These are phyloP conservation scores for Rosa lucieae DNA, from an alignment of 306 rosid species.

Conservation along the genomic window DNA sequence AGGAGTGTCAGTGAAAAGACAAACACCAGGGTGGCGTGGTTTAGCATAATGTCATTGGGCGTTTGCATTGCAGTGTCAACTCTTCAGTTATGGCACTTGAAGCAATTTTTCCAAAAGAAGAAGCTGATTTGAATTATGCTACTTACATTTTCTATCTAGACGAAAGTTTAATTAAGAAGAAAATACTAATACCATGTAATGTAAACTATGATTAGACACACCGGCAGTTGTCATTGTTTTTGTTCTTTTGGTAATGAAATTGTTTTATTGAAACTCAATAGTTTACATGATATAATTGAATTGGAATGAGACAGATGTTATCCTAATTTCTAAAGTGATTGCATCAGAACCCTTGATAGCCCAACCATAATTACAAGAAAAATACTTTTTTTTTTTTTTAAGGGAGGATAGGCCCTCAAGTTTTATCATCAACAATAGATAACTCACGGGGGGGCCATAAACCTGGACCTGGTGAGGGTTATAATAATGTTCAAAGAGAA, in stretches of 20 bases:
- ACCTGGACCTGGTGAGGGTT: too few relatives aligned
- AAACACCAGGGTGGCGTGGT: constrained; percentile 77
- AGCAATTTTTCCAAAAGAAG: constrained; percentile 90
- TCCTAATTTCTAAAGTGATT: neutral
- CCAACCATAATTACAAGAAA: too few relatives aligned
- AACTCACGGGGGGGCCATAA: too few relatives aligned
- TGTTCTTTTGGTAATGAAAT: neutral
- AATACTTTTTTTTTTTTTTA: too few relatives aligned
- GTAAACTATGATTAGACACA: constrained; percentile 11
- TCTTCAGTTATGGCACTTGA: constrained; percentile 79
- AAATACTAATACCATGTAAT: neutral
- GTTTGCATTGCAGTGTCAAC: constrained; percentile 72
- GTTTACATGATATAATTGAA: neutral
- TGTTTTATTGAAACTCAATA: neutral
- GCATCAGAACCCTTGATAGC: too few relatives aligned
- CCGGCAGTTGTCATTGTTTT: neutral
- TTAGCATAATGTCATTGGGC: constrained; percentile 69
- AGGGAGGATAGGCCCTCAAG: too few relatives aligned
- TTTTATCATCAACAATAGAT: too few relatives aligned
- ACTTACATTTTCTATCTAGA: constrained; percentile 26
- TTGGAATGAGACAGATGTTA: neutral
- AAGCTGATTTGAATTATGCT: constrained; percentile 61
- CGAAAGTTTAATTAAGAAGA: constrained; percentile 6
- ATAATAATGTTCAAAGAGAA: too few relatives aligned
- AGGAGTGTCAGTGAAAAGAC: constrained; percentile 80